These are phyloP conservation scores for Chenopodium formosanum DNA, from an alignment of 148 eudicot species.

Conservation along the genomic window DNA sequence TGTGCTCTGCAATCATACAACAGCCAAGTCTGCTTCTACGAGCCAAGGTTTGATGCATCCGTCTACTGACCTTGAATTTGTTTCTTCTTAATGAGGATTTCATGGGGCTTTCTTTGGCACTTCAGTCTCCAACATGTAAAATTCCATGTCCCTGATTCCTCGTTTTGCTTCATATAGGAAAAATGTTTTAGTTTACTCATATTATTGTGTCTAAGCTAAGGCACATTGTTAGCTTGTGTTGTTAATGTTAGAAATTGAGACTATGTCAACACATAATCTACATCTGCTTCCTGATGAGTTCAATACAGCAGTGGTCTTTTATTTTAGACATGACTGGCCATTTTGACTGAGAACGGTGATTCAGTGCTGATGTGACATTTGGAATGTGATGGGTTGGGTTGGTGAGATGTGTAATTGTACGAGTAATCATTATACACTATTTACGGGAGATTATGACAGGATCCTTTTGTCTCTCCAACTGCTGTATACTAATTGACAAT, in stretches of 20 bases:
- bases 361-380: constrained; percentile 2
- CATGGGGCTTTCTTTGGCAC: not conserved
- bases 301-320: constrained; percentile 5
- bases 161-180: not conserved
- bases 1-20: constrained; percentile 90
- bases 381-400: constrained; percentile 12
- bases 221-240: not conserved
- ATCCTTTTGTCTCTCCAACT: constrained; percentile 15
- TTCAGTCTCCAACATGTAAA: not conserved
- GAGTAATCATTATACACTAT: not conserved
- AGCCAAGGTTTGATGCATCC: constrained; percentile 96
- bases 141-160: constrained; percentile 1
- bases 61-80: constrained; percentile 41
- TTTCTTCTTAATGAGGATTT: constrained; percentile 5
- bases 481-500: constrained; percentile 30
- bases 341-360: constrained; percentile 3
- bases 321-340: not conserved
- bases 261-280: not conserved
- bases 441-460: constrained; percentile 19
- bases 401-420: constrained; percentile 10
- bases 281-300: constrained; percentile 20
- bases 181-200: constrained; percentile 6
- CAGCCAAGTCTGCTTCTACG: constrained; percentile 95
- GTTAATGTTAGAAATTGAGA: constrained; percentile 12
- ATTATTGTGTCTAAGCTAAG: not conserved